Percentiles rank a stretch among this genome's conserved stretches.
These are phyloP conservation scores for Exserohilum rostratum DNA, from an alignment of 2,329 filamentous ascomycete species.

Conservation along the genomic window DNA sequence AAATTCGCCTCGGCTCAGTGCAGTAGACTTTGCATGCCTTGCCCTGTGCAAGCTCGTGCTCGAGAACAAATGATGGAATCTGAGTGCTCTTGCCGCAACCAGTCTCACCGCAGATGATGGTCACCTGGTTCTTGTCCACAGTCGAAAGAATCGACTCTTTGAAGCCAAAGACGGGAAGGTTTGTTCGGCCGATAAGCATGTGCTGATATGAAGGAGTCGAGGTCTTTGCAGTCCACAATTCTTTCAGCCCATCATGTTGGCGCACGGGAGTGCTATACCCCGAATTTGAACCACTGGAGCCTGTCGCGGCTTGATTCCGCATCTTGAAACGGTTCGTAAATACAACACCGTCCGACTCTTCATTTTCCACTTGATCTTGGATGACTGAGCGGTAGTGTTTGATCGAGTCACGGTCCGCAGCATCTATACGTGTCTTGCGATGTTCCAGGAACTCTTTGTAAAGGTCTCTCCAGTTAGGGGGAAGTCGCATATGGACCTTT, in stretches of 20 bases:
- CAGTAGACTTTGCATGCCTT: conserved; percentile 90
- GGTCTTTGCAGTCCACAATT: conserved; percentile 60
- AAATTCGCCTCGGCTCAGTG: conserved; percentile 93
- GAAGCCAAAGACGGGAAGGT: conserved; percentile 89
- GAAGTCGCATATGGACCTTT: conserved; percentile 79
- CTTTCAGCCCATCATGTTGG: conserved; percentile 52
- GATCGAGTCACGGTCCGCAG: conserved; percentile 71
- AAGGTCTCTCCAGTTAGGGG: conserved; percentile 80
- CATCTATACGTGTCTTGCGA: conserved; percentile 73
- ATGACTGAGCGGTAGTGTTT: conserved; percentile 72
- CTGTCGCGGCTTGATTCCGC: conserved; percentile 41
- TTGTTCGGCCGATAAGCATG: conserved; percentile 80
- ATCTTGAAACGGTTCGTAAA: conserved; percentile 75
- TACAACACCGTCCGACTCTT: conserved; percentile 63
- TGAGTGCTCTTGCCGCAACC: conserved; percentile 98
- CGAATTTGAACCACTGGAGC: conserved; percentile 35
- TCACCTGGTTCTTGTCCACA: conserved; percentile 80
- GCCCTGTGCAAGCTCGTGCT: conserved; percentile 82
- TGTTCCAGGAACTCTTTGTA: conserved; percentile 78
- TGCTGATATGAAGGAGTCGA: conserved; percentile 66
- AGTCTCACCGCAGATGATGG: conserved; percentile 95
- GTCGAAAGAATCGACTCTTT: conserved; percentile 76
- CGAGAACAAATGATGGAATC: conserved; percentile 90
- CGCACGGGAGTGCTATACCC: conserved; percentile 37
- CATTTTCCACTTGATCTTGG: conserved; percentile 67